Evolutionary conservation across 805 yeast genomes (phyloP), one percentile per base, ranked within the genome.

Genomic region (Yarrowia sp.): DNA sequence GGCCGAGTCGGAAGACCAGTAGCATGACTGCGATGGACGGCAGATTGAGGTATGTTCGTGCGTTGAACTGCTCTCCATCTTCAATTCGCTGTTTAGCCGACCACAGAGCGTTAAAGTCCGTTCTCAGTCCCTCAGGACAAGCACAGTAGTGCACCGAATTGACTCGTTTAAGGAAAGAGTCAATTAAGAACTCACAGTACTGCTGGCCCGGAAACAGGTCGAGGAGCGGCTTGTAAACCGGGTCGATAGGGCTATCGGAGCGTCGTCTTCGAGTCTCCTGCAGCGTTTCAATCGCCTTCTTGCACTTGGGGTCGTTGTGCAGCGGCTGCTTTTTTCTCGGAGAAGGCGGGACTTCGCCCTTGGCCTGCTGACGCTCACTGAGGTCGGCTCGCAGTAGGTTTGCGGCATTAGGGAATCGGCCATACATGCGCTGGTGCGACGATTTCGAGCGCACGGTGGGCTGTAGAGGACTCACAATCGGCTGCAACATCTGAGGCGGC

Each of bases 21-120:
- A 58, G 35, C 43, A 58, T 43, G 28, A 58, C 51, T 4, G 64
- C 64, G 8, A 58, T 43, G 11, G 64, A 43, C 15, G 50, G 64
- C 11, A 58, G 51, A n/a, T 58, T 58, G 51, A 58, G 64, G 43
- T 58, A 58, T 10, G 39, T 58, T 8, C 51, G 32, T 14, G 64
- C 64, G 35, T 43, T 43, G 43, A 58, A 58, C 42, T 58, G 51
- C 17, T 58, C 43, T 5, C 64, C 64, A 10, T 58, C 51, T 22
- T 58, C 64, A 14, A 58, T 58, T 1, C 64, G 31, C n/a, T 58
- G 51, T 43, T 58, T 58, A 28, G 64, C 64, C 15, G 64, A 42
- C 64, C 64, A 58, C 22, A 58, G 41, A n/a, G 64, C 64, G 36
- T 58, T 58, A 43, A 58, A 58, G 35, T 58, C 64, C 14, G 64